Base-by-base conservation (phyloP, 83 land plant genomes). In the Picea abies region DNA sequence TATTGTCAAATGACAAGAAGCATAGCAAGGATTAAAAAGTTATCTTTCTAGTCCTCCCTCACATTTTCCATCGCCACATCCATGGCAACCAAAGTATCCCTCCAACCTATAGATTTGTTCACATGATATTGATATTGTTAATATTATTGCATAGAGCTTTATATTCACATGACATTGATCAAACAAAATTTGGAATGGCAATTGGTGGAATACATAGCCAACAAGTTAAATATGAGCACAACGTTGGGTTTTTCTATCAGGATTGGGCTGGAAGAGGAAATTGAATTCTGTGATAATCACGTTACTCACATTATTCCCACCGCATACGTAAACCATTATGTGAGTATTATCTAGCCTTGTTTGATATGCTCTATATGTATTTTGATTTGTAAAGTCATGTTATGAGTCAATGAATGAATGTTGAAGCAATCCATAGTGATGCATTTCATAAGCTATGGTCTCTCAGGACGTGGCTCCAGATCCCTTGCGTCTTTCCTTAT, bases 301-400 rank as follows among this genome's bases (percentile, higher is more conserved):
- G n/a, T 71, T 71, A 41, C 76, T 19, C 76, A 71, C 76, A 71
- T 39, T 7, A 19, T 71, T 71, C 49, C 76, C 8, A 71, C 52
- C 4, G 23, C 49, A 19, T 47, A 71, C 2, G 44, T 37, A 16
- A 71, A 71, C n/a, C 0, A 39, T 71, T 1, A 0, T 19, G 49
- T 41, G 3, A 71, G 76, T 41, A 35, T 20, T 16, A 19, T 71
- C 11, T 19, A 7, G 23, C 72, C 14, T 4, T 68, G 1, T 71
- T 39, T 17, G 41, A 39, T 4, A 37, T 26, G 0, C 29, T 26
- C 29, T 0, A 26, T 26, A 26, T 26, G 29, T 26, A 26, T 26
- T 26, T 26, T 0, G 0, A 26, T 26, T 26, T 26, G 29, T 26
- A 26, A 26, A 26, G 0, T 26, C 29, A 26, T 26, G 29, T 26